These are phyloP conservation scores for Gossypium rotundifolium DNA, from an alignment of 345 rosid species.

Conservation along the genomic window DNA sequence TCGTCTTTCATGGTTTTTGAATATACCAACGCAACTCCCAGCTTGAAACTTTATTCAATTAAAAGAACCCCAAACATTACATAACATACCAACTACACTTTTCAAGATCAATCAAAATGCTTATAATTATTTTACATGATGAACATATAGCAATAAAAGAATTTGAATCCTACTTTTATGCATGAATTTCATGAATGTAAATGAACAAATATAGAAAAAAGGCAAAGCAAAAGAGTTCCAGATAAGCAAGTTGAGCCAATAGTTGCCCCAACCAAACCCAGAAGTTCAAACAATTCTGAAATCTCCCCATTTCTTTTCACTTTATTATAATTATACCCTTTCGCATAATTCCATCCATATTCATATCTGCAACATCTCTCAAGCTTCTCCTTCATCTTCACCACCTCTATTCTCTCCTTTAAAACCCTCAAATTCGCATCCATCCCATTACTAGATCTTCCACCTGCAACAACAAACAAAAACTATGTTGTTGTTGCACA, in stretches of 20 bases:
- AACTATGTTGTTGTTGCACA: no score
- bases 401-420: conserved; percentile 40
- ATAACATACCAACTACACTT: not conserved
- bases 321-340: conserved; percentile 23
- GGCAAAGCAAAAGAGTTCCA: conserved; percentile 33
- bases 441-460: conserved; percentile 23
- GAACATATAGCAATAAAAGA: not conserved
- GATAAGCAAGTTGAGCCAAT: conserved; percentile 31
- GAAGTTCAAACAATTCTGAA: conserved; percentile 24
- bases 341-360: conserved; percentile 40
- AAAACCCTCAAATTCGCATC: conserved; percentile 39
- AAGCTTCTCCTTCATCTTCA: conserved; percentile 43
- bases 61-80: no score
- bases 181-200: conserved; percentile 9
- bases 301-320: conserved; percentile 17
- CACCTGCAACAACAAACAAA: conserved; percentile 13
- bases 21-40: no score
- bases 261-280: conserved; percentile 27
- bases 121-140: not conserved
- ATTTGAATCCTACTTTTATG: not conserved
- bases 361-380: conserved; percentile 42
- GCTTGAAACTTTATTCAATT: no score
- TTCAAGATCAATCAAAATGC: not conserved
- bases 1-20: no score
- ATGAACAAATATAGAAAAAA: conserved; percentile 35